These are phyloP conservation scores for Cryptosporidium felis DNA, from an alignment of 169 alveolate genomes.

Conservation along the genomic window DNA sequence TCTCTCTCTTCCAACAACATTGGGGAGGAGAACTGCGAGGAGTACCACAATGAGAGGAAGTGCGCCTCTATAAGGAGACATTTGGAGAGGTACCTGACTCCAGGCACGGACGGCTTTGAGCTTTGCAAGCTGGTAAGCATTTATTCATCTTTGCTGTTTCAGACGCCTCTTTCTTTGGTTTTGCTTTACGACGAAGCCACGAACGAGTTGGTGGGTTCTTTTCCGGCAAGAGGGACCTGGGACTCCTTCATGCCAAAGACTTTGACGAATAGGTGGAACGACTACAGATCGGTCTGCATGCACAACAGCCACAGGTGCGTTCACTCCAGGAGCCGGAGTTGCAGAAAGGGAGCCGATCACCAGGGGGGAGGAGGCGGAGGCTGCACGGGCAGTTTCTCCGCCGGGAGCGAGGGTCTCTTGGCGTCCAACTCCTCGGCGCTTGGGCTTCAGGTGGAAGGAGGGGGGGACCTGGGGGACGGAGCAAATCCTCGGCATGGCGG, in stretches of 20 bases:
- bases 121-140: constrained; percentile 41
- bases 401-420: too few relatives aligned
- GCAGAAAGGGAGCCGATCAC: too few relatives aligned
- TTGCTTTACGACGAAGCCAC: constrained; percentile 14
- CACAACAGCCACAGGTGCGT: constrained; percentile 35
- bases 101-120: constrained; percentile 40
- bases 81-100: constrained; percentile 15
- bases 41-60: constrained; percentile 22
- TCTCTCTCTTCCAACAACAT: constrained; percentile 53
- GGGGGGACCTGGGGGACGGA: too few relatives aligned
- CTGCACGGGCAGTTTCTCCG: too few relatives aligned
- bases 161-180: constrained; percentile 49
- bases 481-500: too few relatives aligned
- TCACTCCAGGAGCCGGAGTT: too few relatives aligned
- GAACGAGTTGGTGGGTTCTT: constrained; percentile 49
- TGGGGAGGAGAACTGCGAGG: constrained; percentile 33
- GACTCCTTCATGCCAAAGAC: constrained; percentile 20
- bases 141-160: constrained; percentile 49
- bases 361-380: too few relatives aligned
- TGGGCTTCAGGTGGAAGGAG: too few relatives aligned
- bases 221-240: constrained; percentile 69
- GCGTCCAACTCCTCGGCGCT: too few relatives aligned
- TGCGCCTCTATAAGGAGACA: constrained; percentile 51
- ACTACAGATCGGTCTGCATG: constrained; percentile 39
- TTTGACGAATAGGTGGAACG: constrained; percentile 43